Percentiles rank a stretch among this genome's conserved stretches.
Conservation (phyloP, 805 yeast genomes). For the Candida anglica region DNA sequence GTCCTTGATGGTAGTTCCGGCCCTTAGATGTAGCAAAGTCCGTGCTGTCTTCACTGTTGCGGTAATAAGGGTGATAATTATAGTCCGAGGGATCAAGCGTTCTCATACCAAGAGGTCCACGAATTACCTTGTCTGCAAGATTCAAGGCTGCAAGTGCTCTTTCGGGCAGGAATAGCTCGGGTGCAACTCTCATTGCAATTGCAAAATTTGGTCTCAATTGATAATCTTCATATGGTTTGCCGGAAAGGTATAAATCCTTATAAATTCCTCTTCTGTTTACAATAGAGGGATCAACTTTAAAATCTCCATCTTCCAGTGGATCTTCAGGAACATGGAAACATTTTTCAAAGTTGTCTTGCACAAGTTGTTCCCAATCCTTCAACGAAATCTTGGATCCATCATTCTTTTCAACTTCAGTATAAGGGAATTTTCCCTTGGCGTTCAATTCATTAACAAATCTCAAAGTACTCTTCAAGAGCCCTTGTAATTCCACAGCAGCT, state of each 20-base stretch:
- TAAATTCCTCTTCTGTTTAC: conserved; percentile 92
- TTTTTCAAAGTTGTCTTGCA: conserved; percentile 73
- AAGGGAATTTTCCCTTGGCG: conserved; percentile 51
- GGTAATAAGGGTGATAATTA: conserved; percentile 88
- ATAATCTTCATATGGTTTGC: conserved; percentile 90
- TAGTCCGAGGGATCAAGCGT: conserved; percentile 91
- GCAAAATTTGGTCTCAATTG: conserved; percentile 90
- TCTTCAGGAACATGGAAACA: conserved; percentile 73
- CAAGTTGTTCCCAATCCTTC: conserved; percentile 65
- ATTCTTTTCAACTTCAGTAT: conserved; percentile 51
- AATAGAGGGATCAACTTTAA: conserved; percentile 56
- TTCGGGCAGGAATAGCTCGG: conserved; percentile 71
- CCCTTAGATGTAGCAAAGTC: conserved; percentile 95
- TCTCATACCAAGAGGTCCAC: conserved; percentile 90
- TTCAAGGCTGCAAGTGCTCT: conserved; percentile 63
- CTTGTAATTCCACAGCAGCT: conserved; percentile 90
- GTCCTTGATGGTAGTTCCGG: conserved; percentile 96
- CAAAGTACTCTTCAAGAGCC: conserved; percentile 77
- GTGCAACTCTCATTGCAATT: conserved; percentile 92
- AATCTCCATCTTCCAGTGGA: conserved; percentile 56
- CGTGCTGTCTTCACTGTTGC: conserved; percentile 70
- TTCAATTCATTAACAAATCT: conserved; percentile 70
- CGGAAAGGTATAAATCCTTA: conserved; percentile 78
- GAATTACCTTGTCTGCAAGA: conserved; percentile 64
- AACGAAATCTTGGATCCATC: conserved; percentile 58